A percentile compares a stretch with the other conserved stretches of the same genome.
Conservation (phyloP, 1,139 yeast species). For the Geotrichum candidum region DNA sequence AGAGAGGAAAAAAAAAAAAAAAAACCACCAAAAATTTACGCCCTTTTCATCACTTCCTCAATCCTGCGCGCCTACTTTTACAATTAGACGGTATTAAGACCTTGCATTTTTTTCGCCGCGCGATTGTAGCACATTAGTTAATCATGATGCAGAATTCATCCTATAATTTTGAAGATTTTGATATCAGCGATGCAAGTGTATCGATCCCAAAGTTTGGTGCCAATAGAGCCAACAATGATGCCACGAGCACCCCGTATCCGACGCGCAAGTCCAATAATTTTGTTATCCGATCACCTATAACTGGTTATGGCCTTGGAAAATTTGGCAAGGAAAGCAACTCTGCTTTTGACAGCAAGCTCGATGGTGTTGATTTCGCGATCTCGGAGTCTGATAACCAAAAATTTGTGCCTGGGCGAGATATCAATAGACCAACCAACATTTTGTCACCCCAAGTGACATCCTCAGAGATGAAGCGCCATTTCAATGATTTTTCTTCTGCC, state of each 20-base stretch:
- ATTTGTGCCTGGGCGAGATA: background rate
- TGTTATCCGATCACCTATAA: background rate
- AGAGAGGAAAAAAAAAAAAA: background rate
- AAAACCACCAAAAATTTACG: background rate
- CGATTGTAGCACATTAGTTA: background rate
- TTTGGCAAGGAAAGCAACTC: background rate
- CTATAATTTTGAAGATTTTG: constrained; percentile 21
- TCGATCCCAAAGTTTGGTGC: constrained; percentile 9
- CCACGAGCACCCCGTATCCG: constrained; percentile 9
- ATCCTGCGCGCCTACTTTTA: background rate
- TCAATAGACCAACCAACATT: constrained; percentile 14
- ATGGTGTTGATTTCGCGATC: constrained; percentile 10
- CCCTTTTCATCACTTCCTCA: background rate
- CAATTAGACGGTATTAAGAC: background rate
- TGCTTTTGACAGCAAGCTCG: constrained; percentile 4
- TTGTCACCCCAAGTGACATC: constrained; percentile 24
- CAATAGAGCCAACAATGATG: background rate
- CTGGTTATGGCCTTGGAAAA: background rate
- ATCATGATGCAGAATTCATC: constrained; percentile 3
- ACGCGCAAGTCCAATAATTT: background rate
- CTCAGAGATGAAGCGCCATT: constrained; percentile 24
- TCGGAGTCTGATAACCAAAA: constrained; percentile 12
- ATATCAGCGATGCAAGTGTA: constrained; percentile 19
- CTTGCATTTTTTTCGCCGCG: background rate
- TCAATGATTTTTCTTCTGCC: constrained; percentile 23